These are phyloP conservation scores for Lasiodiplodia citricola DNA, from an alignment of 2,329 filamentous ascomycete species.

Conservation along the genomic window DNA sequence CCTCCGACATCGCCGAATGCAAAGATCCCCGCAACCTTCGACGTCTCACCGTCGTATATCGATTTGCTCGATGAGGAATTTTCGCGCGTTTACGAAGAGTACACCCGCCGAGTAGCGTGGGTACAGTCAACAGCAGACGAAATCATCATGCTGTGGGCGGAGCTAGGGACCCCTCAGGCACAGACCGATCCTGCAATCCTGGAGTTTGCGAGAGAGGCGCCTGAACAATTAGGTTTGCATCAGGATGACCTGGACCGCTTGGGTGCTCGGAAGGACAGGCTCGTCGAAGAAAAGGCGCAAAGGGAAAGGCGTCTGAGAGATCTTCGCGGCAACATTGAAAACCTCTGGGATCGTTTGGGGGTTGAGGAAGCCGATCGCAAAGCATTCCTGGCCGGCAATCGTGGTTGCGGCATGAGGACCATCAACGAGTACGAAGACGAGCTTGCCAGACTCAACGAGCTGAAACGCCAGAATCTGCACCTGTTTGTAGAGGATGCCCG, in stretches of 20 bases:
- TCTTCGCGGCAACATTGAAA: slow-evolving; percentile 77
- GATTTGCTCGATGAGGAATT: slow-evolving; percentile 88
- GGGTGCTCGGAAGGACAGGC: slow-evolving; percentile 75
- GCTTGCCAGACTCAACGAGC: slow-evolving; percentile 80
- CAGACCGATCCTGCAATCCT: slow-evolving; percentile 89
- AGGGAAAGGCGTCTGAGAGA: slow-evolving; percentile 81
- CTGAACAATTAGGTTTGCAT: slow-evolving; percentile 92
- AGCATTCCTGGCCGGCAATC: slow-evolving; percentile 82
- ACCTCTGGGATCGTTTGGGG: slow-evolving; percentile 85
- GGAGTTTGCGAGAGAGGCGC: slow-evolving; percentile 85
- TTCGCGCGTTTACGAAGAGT: slow-evolving; percentile 94
- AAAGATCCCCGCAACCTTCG: slow-evolving; percentile 80
- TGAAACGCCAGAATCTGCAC: slow-evolving; percentile 94
- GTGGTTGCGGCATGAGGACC: slow-evolving; percentile 86
- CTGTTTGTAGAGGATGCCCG: slow-evolving; percentile 95
- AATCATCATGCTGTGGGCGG: slow-evolving; percentile 93
- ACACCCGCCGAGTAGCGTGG: slow-evolving; percentile 77
- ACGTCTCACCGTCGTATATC: slow-evolving; percentile 90
- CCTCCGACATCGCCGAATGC: slow-evolving; percentile 81
- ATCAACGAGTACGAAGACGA: slow-evolving; percentile 98
- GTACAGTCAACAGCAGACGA: slow-evolving; percentile 79
- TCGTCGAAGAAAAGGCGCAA: slow-evolving; percentile 85
- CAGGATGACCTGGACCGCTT: slow-evolving; percentile 81
- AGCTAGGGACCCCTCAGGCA: slow-evolving; percentile 90
- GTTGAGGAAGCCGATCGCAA: slow-evolving; percentile 84